phyloP scores from a whole-genome alignment of 768 basidiomycete species.

The Amanita jacksonii region DNA sequence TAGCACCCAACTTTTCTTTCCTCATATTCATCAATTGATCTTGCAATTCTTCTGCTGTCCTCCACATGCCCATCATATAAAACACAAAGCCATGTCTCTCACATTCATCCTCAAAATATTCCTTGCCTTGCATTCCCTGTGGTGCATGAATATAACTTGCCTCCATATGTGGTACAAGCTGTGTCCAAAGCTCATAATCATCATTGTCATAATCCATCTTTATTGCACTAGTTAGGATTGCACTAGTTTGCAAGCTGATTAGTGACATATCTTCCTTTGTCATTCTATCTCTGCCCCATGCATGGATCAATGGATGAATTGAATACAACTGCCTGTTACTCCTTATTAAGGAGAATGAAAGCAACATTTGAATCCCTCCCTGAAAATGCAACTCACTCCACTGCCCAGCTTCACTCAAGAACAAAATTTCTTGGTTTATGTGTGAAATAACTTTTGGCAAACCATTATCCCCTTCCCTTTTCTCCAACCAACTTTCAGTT shows the following conservation, averaged over 20 bases:
- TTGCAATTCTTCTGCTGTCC: neutral
- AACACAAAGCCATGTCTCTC: neutral
- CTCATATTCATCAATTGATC: neutral
- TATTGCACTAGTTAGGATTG: neutral
- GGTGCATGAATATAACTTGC: neutral
- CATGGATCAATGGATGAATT: slow-evolving; percentile 1
- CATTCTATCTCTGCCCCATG: neutral
- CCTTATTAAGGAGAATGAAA: neutral
- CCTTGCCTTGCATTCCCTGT: neutral
- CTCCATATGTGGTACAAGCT: neutral
- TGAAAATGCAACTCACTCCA: neutral
- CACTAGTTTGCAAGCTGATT: neutral
- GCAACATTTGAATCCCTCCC: neutral
- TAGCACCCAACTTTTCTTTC: too few relatives aligned
- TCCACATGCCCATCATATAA: neutral
- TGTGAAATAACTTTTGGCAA: neutral
- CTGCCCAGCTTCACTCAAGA: neutral
- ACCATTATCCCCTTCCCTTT: neutral
- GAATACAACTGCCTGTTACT: neutral
- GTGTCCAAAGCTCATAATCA: neutral
- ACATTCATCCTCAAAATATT: neutral
- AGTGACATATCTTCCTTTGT: neutral
- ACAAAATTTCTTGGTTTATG: neutral
- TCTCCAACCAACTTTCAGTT: neutral
- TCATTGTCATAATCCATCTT: neutral